A percentile compares a stretch with the other conserved stretches of the same genome.
phyloP scores from a whole-genome alignment of 208 protist genomes.

The Trypanosoma lewisi region DNA sequence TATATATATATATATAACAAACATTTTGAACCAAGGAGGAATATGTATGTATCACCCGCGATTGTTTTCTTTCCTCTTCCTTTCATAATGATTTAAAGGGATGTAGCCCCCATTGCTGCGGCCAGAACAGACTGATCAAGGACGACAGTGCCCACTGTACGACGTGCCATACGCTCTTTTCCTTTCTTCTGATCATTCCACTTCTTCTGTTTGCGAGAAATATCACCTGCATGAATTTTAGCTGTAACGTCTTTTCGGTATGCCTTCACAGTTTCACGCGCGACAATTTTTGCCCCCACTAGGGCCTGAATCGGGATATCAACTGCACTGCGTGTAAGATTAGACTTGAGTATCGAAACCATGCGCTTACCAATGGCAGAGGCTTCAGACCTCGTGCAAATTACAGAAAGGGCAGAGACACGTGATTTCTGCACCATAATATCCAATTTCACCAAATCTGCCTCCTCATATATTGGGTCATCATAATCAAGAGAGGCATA shows the following conservation, averaged over 20 bases:
- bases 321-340: constrained; percentile 87
- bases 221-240: constrained; percentile 95
- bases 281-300: constrained; percentile 88
- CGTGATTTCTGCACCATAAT: constrained; percentile 91
- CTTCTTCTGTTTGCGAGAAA: constrained; percentile 95
- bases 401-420: constrained; percentile 91
- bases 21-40: too few species aligned
- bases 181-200: constrained; percentile 97
- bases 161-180: constrained; percentile 95
- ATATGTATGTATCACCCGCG: constrained; percentile 3
- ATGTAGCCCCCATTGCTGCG: constrained; percentile 82
- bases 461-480: constrained; percentile 79
- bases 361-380: constrained; percentile 63
- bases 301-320: constrained; percentile 92
- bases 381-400: constrained; percentile 79
- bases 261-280: constrained; percentile 91
- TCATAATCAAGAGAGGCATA: constrained; percentile 97
- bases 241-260: constrained; percentile 94
- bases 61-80: neutral
- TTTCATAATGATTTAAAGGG: constrained; percentile 5
- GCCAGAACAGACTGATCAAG: constrained; percentile 92
- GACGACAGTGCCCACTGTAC: constrained; percentile 89
- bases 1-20: constrained; percentile 9
- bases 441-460: constrained; percentile 92
- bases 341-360: constrained; percentile 78